Percentiles rank a stretch among this genome's conserved stretches.
Evolutionary conservation across 345 rosid genomes (phyloP).

Genomic region (Moricandia moricandioides): DNA sequence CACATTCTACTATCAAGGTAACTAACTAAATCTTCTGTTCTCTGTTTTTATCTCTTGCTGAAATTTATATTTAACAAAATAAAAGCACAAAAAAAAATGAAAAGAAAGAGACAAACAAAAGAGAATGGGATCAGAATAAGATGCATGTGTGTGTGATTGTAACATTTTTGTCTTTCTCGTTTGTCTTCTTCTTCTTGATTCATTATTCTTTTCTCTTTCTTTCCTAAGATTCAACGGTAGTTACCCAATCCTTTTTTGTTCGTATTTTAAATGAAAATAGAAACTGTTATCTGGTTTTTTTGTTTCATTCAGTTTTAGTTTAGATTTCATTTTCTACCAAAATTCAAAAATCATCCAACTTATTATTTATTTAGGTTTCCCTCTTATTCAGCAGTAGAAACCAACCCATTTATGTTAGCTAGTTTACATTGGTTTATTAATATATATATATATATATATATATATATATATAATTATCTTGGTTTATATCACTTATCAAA

Average conservation of each 20-base stretch:
- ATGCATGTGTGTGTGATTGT: slow-evolving; percentile 35
- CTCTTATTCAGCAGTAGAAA: background rate
- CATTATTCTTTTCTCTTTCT: slow-evolving; percentile 48
- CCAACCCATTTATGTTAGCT: background rate
- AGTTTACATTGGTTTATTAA: background rate
- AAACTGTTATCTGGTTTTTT: slow-evolving; percentile 1
- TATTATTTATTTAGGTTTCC: background rate
- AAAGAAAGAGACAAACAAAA: slow-evolving; percentile 18
- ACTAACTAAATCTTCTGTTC: slow-evolving; percentile 6
- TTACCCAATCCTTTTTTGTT: slow-evolving; percentile 18
- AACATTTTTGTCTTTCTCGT: slow-evolving; percentile 58
- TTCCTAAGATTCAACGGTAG: slow-evolving; percentile 30
- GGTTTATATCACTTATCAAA: slow-evolving; percentile 16
- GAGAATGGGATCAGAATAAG: slow-evolving; percentile 43
- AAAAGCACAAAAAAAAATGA: slow-evolving; percentile 30
- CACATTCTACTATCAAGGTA: slow-evolving; percentile 76
- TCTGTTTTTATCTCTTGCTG: slow-evolving; percentile 27
- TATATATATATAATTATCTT: background rate
- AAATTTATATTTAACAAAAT: slow-evolving; percentile 20
- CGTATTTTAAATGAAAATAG: background rate
- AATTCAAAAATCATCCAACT: background rate
- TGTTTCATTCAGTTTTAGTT: slow-evolving; percentile 24
- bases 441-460: background rate
- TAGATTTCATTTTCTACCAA: slow-evolving; percentile 3
- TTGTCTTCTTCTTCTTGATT: slow-evolving; percentile 62